Evolutionary conservation across 2,329 filamentous ascomycete species (phyloP), one percentile per base, ranked within the genome.

Genomic region (Colletotrichum paranaense): DNA sequence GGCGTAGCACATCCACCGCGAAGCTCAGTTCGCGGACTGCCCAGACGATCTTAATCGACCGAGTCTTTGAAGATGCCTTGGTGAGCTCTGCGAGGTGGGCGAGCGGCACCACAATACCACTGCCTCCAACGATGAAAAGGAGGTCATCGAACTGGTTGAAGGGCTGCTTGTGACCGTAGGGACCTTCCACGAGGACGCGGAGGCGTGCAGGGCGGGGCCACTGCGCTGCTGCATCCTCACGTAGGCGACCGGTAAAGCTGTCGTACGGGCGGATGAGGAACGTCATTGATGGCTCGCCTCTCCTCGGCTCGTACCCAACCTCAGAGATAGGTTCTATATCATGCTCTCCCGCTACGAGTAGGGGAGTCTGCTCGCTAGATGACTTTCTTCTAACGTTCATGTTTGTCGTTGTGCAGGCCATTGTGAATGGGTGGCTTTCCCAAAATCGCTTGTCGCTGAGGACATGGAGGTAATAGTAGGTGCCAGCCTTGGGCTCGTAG

Each of bases 371-470:
- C 26, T 84, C 83, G 9, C 76, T 77, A 0, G 79, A 69, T 0
- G 78, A 64, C 24, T 81, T 80, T 0, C 73, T 53, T 1, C 8
- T 16, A 38, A 52, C 26, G 6, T 62, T 55, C 57, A 0, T 46
- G 62, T 11, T 77, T 30, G 1, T 67, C 68, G 30, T 76, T 64
- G 42, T 78, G 9, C 78, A 79, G 1, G 84, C 84, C 12, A 88
- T 82, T 0, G 86, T 88, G 64, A 88, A 88, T 0, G 87, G 87
- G 57, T 88, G 87, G 70, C 84, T 87, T 71, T 88, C 85, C 87
- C 86, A 88, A 64, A 82, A 82, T 1, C 80, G 77, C 14, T 78
- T 68, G 26, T 81, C 81, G 60, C 84, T 80, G 5, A 87, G 80
- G 7, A 86, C 78, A 60, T 85, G 83, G 1, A 88, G 74, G 67